Conservation (phyloP, 2,329 filamentous ascomycete genomes). For the Cytospora mali region DNA sequence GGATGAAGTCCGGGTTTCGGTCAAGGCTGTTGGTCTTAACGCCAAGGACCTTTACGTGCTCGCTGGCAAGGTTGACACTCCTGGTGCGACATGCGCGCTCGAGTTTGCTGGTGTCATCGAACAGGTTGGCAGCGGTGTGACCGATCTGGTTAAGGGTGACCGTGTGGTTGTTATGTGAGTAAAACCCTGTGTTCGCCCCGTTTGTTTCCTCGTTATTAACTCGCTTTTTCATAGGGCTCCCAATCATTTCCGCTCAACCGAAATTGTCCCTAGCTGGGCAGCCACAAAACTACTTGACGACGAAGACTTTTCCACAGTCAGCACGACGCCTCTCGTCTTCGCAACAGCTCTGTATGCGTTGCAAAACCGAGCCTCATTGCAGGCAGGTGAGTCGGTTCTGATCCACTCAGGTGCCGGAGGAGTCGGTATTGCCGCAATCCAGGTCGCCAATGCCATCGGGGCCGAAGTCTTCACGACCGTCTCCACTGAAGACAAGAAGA, state of each 20-base stretch:
- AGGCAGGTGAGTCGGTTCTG: conserved; percentile 30
- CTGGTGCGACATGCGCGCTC: conserved; percentile 29
- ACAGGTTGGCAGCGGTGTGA: conserved; percentile 23
- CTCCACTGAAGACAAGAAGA: conserved; percentile 30
- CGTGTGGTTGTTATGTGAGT: not conserved
- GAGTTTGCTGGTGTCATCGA: conserved; percentile 33
- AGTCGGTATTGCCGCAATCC: conserved; percentile 9
- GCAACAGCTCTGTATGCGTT: conserved; percentile 35
- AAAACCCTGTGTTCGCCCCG: too few species aligned
- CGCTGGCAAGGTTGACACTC: not conserved
- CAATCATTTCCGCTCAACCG: not conserved
- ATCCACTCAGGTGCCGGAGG: conserved; percentile 32
- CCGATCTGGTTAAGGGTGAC: not conserved
- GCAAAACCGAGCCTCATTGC: conserved; percentile 28
- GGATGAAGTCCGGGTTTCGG: not conserved
- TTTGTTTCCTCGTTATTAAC: too few species aligned
- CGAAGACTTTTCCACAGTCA: conserved; percentile 26
- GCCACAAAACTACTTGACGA: conserved; percentile 30
- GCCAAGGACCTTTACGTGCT: not conserved
- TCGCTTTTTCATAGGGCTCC: too few species aligned
- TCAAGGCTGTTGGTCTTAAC: conserved; percentile 40
- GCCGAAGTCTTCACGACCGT: conserved; percentile 37
- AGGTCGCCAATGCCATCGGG: not conserved
- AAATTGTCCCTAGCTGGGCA: not conserved
- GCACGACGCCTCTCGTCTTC: conserved; percentile 30